Percentiles rank a stretch among this genome's conserved stretches.
Evolutionary conservation across 108 stramenopile species (phyloP).

Genomic region (Nannochloropsis oceanica): DNA sequence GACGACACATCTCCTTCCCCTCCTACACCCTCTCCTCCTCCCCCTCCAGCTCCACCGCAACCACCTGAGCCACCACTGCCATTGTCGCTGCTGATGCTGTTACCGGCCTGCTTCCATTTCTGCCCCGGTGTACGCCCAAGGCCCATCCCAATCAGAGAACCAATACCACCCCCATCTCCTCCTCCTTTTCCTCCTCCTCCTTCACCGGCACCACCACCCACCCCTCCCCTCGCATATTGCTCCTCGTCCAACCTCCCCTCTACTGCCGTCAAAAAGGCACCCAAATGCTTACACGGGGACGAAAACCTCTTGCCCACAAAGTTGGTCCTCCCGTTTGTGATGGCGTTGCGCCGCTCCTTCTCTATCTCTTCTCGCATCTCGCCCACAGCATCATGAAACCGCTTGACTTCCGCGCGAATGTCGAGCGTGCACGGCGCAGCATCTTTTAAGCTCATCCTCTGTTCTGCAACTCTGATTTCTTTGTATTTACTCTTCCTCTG

Average conservation of each 20-base stretch:
- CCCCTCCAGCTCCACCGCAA: too few relatives aligned
- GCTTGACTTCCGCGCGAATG: neutral
- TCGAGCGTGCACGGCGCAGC: neutral
- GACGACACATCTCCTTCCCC: too few relatives aligned
- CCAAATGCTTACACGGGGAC: neutral
- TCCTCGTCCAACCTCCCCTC: neutral
- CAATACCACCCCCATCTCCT: neutral
- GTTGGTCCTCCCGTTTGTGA: neutral
- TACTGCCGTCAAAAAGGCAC: neutral
- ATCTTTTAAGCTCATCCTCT: neutral
- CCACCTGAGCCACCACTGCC: too few relatives aligned
- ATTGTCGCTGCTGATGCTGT: too few relatives aligned
- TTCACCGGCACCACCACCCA: neutral
- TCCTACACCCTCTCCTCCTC: too few relatives aligned
- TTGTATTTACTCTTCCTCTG: neutral
- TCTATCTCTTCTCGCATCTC: neutral
- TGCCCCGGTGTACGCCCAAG: too few relatives aligned
- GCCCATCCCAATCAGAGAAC: too few relatives aligned
- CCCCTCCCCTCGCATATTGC: neutral
- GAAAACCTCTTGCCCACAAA: neutral
- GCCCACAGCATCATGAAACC: neutral
- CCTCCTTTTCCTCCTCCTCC: neutral
- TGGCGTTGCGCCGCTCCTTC: neutral
- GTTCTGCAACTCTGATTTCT: neutral
- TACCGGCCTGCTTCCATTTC: too few relatives aligned